Percentiles rank a stretch among this genome's conserved stretches.
Evolutionary conservation across 2,329 filamentous ascomycete species (phyloP).

Genomic region (Verticillium dahliae): DNA sequence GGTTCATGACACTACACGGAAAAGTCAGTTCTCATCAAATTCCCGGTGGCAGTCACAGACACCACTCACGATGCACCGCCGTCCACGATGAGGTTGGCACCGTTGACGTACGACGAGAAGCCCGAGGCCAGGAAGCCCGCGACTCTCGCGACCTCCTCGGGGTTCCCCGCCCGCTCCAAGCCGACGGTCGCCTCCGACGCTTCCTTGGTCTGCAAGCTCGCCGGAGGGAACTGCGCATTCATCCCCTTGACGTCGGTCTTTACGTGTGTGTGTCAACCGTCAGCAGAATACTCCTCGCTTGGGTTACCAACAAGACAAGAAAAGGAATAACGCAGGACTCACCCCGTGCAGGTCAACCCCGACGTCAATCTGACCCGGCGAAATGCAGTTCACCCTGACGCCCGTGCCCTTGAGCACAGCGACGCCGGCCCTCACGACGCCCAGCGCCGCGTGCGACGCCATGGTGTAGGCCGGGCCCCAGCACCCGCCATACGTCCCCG

Average conservation of each 20-base stretch:
- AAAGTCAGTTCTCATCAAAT: constrained; percentile 7
- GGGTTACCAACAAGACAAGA: neutral
- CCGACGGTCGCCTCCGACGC: constrained; percentile 45
- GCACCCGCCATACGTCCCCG: constrained; percentile 49
- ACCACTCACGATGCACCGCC: constrained; percentile 41
- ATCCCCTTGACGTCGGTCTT: constrained; percentile 37
- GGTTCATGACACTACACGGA: constrained; percentile 27
- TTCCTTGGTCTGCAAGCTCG: constrained; percentile 43
- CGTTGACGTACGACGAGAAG: constrained; percentile 57
- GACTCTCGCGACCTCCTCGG: constrained; percentile 52
- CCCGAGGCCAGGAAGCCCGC: constrained; percentile 57
- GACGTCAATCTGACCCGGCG: constrained; percentile 31
- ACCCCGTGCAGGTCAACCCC: constrained; percentile 35
- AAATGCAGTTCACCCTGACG: constrained; percentile 51
- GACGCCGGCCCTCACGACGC: constrained; percentile 53
- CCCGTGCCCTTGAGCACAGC: constrained; percentile 51
- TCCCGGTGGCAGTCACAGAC: neutral
- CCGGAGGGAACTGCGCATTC: constrained; percentile 47
- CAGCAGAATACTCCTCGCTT: neutral
- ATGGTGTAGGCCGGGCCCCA: constrained; percentile 58
- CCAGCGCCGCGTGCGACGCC: constrained; percentile 52
- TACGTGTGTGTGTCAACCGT: neutral
- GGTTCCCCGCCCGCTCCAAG: constrained; percentile 49
- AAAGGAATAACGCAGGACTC: constrained; percentile 7
- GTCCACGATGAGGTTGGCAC: constrained; percentile 56